Conservation (phyloP, 176 grass and related monocot genomes). For the Poa annua region DNA sequence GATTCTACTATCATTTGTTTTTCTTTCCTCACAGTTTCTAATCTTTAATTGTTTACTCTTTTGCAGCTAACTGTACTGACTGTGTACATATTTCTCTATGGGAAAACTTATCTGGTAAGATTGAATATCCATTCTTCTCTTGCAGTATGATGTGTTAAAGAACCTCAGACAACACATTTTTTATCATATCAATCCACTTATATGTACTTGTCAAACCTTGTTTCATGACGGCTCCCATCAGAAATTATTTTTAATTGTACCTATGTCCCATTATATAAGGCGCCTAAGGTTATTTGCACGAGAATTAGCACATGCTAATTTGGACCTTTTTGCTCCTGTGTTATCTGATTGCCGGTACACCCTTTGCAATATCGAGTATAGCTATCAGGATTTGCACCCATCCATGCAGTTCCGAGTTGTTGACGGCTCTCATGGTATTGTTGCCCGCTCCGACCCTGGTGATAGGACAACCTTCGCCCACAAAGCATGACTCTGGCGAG, state of each 20-base stretch:
- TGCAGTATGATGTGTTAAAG: neutral
- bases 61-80: constrained; percentile 91
- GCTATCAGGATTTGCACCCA: too few species aligned
- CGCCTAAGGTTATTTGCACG: too few species aligned
- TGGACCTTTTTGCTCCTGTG: too few species aligned
- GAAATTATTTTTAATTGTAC: neutral
- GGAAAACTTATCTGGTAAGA: constrained; percentile 88
- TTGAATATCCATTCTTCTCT: constrained; percentile 27
- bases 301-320: too few species aligned
- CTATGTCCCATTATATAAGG: too few species aligned
- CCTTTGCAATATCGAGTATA: too few species aligned
- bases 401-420: too few species aligned
- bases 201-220: constrained; percentile 31
- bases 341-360: too few species aligned
- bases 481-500: too few species aligned
- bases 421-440: too few species aligned
- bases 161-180: constrained; percentile 6
- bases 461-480: too few species aligned
- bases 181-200: neutral
- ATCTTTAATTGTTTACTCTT: constrained; percentile 42
- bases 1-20: neutral
- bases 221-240: neutral
- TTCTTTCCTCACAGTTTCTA: neutral
- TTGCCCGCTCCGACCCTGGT: too few species aligned
- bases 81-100: constrained; percentile 94